A percentile compares a stretch with the other conserved stretches of the same genome.
These are phyloP conservation scores for Exophiala aquamarina DNA, from an alignment of 2,329 filamentous ascomycete species.

Conservation along the genomic window DNA sequence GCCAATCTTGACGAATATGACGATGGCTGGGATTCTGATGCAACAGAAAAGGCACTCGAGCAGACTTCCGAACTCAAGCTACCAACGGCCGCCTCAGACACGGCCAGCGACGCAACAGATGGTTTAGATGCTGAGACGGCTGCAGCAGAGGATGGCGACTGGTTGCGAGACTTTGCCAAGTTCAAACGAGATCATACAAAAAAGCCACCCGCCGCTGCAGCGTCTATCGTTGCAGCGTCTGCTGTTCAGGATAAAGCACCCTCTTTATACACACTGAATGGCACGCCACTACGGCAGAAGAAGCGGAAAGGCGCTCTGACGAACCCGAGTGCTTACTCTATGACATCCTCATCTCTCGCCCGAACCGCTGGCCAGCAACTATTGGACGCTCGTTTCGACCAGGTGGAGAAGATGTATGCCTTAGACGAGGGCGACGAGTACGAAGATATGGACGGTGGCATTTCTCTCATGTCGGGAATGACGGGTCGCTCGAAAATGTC, in stretches of 20 bases:
- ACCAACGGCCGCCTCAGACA: background rate
- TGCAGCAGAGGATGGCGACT: conserved; percentile 69
- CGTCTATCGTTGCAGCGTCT: conserved; percentile 39
- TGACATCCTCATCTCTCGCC: conserved; percentile 84
- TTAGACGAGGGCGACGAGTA: conserved; percentile 57
- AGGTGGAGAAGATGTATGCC: conserved; percentile 79
- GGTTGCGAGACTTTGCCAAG: conserved; percentile 89
- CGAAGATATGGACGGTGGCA: conserved; percentile 48
- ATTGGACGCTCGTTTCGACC: conserved; percentile 88
- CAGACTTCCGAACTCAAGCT: conserved; percentile 11
- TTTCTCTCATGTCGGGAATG: conserved; percentile 50
- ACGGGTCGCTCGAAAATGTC: conserved; percentile 54
- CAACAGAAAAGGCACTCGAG: conserved; percentile 70
- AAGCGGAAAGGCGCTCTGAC: conserved; percentile 95
- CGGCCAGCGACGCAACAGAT: background rate
- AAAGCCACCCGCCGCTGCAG: conserved; percentile 39
- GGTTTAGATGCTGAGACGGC: conserved; percentile 23
- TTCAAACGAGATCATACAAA: conserved; percentile 76
- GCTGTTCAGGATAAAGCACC: conserved; percentile 41
- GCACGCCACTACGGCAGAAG: conserved; percentile 67
- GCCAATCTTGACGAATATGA: conserved; percentile 61
- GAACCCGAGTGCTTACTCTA: conserved; percentile 81
- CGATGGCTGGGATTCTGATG: conserved; percentile 92
- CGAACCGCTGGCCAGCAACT: conserved; percentile 84
- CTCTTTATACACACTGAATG: conserved; percentile 62